A percentile compares a stretch with the other conserved stretches of the same genome.
phyloP scores from a whole-genome alignment of 2,329 filamentous ascomycete genomes.

The Ceratocystis ficicola region DNA sequence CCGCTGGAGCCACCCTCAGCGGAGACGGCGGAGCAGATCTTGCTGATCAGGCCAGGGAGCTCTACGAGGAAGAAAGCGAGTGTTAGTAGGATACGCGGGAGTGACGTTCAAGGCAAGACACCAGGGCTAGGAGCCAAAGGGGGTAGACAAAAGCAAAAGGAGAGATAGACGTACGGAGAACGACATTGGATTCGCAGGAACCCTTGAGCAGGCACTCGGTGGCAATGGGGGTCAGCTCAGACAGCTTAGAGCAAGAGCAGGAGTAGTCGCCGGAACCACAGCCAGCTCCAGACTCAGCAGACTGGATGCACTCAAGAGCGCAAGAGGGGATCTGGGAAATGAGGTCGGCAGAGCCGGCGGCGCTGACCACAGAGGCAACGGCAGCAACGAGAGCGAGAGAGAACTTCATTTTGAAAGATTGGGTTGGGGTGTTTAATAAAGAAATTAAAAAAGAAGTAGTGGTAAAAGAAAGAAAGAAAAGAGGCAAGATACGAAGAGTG shows the following conservation, averaged over 20 bases:
- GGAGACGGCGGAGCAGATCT: conserved; percentile 26
- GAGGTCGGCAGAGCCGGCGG: conserved; percentile 19
- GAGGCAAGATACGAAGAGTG: not conserved
- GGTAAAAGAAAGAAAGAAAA: not conserved
- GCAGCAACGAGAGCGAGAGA: conserved; percentile 10
- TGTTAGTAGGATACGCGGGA: conserved; percentile 15
- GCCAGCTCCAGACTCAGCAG: conserved; percentile 15
- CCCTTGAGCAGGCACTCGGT: conserved; percentile 21
- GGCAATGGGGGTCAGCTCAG: conserved; percentile 14
- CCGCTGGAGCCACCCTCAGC: conserved; percentile 22
- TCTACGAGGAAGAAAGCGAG: conserved; percentile 22
- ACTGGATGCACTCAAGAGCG: conserved; percentile 21
- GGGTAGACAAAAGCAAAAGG: not conserved
- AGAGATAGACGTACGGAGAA: conserved; percentile 28
- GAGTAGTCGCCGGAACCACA: conserved; percentile 18
- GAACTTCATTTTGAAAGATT: conserved; percentile 22
- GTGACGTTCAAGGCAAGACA: too few species aligned
- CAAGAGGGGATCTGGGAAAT: conserved; percentile 21
- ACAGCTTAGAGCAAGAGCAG: conserved; percentile 21
- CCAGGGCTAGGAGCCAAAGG: too few species aligned
- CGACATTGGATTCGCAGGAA: conserved; percentile 30
- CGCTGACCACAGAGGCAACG: conserved; percentile 16
- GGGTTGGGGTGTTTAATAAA: not conserved
- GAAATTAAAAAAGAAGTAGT: not conserved
- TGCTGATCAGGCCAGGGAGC: conserved; percentile 23